Evolutionary conservation across 805 yeast genomes (phyloP).

Genomic region (Saccharomyces paradoxus): DNA sequence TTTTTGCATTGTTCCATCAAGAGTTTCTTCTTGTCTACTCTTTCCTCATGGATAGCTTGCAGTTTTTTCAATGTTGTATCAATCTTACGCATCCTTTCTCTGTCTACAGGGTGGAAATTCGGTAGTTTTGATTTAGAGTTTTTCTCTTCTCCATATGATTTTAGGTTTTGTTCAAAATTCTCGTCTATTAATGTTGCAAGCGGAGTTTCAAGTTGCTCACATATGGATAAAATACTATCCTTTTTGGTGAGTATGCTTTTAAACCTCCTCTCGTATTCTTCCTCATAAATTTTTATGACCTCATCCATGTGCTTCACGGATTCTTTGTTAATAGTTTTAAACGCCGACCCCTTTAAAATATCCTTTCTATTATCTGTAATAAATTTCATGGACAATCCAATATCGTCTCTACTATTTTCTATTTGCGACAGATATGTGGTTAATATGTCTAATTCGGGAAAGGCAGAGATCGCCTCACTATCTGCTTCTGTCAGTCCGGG

Average conservation of each 20-base stretch:
- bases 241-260: slow-evolving; percentile 6
- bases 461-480: background rate
- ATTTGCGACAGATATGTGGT: background rate
- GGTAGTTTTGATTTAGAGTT: background rate
- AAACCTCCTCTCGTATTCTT: slow-evolving; percentile 15
- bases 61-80: slow-evolving; percentile 9
- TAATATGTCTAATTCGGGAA: background rate
- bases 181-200: background rate
- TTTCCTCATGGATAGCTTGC: slow-evolving; percentile 23
- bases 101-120: slow-evolving; percentile 4
- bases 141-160: background rate
- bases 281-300: slow-evolving; percentile 8
- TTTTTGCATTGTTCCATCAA: slow-evolving; percentile 35
- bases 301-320: slow-evolving; percentile 9
- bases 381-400: slow-evolving; percentile 1
- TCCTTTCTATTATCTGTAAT: slow-evolving; percentile 16
- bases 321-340: background rate
- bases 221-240: slow-evolving; percentile 9
- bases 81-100: slow-evolving; percentile 7
- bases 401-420: background rate
- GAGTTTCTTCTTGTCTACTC: slow-evolving; percentile 31
- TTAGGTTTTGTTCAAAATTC: background rate
- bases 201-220: slow-evolving; percentile 17
- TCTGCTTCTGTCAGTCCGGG: background rate
- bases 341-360: slow-evolving; percentile 16